phyloP scores from a whole-genome alignment of 441 rosid genomes.

The Pelargonium cotyledonis region DNA sequence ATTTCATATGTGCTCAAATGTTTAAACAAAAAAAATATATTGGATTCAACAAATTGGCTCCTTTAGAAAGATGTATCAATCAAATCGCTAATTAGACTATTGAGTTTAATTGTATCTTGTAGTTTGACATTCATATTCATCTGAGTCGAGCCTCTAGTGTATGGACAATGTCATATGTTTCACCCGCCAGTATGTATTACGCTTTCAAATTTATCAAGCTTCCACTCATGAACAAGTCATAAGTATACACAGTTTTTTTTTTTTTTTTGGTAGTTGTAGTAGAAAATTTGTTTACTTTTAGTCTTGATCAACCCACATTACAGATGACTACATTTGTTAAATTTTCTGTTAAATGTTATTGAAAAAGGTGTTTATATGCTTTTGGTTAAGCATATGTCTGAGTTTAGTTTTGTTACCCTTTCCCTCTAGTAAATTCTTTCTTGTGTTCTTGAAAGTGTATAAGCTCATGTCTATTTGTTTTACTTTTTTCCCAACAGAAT shows the following conservation, averaged over 20 bases:
- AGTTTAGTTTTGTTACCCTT: not conserved
- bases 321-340: not conserved
- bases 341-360: not conserved
- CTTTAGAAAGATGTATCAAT: not conserved
- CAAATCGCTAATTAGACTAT: not conserved
- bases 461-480: not conserved
- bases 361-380: not conserved
- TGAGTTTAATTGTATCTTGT: not conserved
- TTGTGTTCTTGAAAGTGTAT: not conserved
- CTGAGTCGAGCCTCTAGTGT: not conserved
- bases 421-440: too few relatives aligned
- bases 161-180: not conserved
- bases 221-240: not conserved
- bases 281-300: not conserved
- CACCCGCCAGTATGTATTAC: not conserved
- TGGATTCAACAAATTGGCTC: not conserved
- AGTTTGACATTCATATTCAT: not conserved
- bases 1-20: not conserved
- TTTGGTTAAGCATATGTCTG: not conserved
- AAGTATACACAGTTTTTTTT: not conserved
- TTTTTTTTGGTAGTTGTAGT: too few relatives aligned
- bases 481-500: slow-evolving; percentile 43
- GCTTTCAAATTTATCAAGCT: not conserved
- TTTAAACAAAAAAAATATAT: not conserved
- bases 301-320: not conserved